Percentiles rank a stretch among this genome's conserved stretches.
Conservation (phyloP, 495 filamentous ascomycete genomes). For the Xylaria bambusicola region DNA sequence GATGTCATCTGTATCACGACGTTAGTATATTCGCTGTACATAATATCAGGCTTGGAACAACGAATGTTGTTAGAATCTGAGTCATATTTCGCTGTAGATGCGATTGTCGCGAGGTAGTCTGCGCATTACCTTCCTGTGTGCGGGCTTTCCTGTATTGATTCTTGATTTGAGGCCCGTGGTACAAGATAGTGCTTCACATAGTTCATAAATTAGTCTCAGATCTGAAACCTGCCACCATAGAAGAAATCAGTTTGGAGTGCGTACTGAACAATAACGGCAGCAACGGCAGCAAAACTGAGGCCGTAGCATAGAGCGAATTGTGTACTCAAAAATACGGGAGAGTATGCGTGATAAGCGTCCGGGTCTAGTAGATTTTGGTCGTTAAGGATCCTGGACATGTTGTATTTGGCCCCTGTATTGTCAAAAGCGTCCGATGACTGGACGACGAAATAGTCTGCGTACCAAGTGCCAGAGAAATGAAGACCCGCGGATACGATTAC, state of each 20-base stretch:
- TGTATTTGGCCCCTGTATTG: constrained; percentile 60
- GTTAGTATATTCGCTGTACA: neutral
- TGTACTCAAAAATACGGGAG: constrained; percentile 62
- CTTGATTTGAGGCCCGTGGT: constrained; percentile 64
- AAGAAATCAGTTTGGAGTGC: neutral
- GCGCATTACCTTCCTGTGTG: constrained; percentile 45
- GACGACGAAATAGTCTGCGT: constrained; percentile 58
- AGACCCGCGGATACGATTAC: constrained; percentile 53
- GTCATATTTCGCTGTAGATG: no score
- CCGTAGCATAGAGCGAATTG: constrained; percentile 66
- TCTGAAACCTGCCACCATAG: neutral
- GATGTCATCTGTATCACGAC: constrained; percentile 50
- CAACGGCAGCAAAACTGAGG: constrained; percentile 67
- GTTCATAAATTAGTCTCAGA: no score
- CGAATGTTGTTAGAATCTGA: no score
- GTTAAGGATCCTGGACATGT: constrained; percentile 54
- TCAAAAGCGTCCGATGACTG: constrained; percentile 60
- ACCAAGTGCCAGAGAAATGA: constrained; percentile 68
- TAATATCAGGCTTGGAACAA: no score
- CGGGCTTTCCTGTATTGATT: constrained; percentile 50
- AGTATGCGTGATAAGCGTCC: constrained; percentile 57
- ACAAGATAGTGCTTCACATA: constrained; percentile 52
- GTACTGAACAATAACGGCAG: constrained; percentile 60
- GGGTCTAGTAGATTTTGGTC: constrained; percentile 52
- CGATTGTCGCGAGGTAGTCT: neutral